Percentiles rank a stretch among this genome's conserved stretches.
phyloP scores from a whole-genome alignment of 345 rosid species.

The Heritiera fomes region DNA sequence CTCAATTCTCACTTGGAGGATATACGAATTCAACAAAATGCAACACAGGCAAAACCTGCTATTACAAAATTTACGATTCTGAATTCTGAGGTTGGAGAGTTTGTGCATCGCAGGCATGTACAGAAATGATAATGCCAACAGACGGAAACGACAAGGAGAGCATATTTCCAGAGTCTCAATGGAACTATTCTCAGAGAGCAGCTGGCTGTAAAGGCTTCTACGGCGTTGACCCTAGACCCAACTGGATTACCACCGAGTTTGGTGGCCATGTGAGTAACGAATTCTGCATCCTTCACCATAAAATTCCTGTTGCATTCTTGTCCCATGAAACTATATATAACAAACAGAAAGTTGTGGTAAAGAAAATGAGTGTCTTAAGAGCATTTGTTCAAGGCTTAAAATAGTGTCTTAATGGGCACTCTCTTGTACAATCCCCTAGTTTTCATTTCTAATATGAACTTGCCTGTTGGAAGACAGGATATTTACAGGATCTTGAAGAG shows the following conservation, averaged over 20 bases:
- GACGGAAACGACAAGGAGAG: conserved; percentile 42
- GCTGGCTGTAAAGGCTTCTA: conserved; percentile 11
- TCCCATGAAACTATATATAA: not conserved
- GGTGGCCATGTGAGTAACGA: conserved; percentile 53
- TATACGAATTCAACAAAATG: not conserved
- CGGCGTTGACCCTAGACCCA: conserved; percentile 41
- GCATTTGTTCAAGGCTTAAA: no score
- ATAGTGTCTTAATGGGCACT: not conserved
- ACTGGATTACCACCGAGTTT: conserved; percentile 52
- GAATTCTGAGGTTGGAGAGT: not conserved
- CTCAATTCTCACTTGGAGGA: not conserved
- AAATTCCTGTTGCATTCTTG: not conserved
- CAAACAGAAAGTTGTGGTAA: no score
- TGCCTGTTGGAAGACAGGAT: conserved; percentile 31
- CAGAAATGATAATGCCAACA: conserved; percentile 63
- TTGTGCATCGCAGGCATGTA: conserved; percentile 45
- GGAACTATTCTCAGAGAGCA: conserved; percentile 29
- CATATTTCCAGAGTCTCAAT: conserved; percentile 42
- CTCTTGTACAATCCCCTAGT: not conserved
- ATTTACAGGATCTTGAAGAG: conserved; percentile 49
- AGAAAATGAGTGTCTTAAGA: no score
- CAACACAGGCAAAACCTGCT: not conserved
- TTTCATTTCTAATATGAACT: not conserved
- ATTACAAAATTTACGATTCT: not conserved
- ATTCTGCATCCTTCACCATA: not conserved